Conservation (phyloP, 257 asterid genomes). For the Nemophila menziesii region DNA sequence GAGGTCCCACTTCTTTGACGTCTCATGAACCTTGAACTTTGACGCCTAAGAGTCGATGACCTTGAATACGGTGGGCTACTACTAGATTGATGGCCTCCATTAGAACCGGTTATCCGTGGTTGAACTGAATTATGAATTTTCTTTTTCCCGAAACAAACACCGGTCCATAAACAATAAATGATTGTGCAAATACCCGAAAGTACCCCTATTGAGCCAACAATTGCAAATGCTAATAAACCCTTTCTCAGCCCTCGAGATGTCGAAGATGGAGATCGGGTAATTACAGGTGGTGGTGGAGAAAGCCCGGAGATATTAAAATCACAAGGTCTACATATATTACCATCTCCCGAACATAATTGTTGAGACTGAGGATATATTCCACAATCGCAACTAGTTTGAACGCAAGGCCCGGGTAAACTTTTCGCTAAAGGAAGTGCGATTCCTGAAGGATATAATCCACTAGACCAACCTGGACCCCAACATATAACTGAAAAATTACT, state of each 20-base stretch:
- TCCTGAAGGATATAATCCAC: constrained; percentile 23
- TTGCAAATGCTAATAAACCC: constrained; percentile 50
- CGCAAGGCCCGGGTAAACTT: constrained; percentile 70
- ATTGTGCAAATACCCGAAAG: constrained; percentile 53
- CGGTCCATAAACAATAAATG: constrained; percentile 52
- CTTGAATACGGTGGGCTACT: constrained; percentile 38
- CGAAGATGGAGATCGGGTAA: constrained; percentile 18
- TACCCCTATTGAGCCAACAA: constrained; percentile 69
- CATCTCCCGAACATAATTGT: constrained; percentile 52
- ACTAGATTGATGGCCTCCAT: constrained; percentile 29
- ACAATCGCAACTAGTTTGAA: constrained; percentile 35
- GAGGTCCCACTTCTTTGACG: constrained; percentile 86
- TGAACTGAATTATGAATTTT: constrained; percentile 77
- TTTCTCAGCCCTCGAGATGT: constrained; percentile 28
- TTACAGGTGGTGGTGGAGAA: constrained; percentile 10
- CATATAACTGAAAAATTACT: constrained; percentile 55
- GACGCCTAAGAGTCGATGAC: constrained; percentile 69
- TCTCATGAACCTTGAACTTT: constrained; percentile 72
- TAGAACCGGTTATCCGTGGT: constrained; percentile 41
- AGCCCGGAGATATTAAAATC: constrained; percentile 23
- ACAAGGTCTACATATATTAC: constrained; percentile 65
- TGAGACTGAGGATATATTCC: constrained; percentile 56
- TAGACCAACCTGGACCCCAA: constrained; percentile 80
- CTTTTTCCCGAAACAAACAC: constrained; percentile 68
- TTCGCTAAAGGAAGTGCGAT: constrained; percentile 35